These are phyloP conservation scores for Oxytropis ochrocephala DNA, from an alignment of 306 rosid species.

Conservation along the genomic window DNA sequence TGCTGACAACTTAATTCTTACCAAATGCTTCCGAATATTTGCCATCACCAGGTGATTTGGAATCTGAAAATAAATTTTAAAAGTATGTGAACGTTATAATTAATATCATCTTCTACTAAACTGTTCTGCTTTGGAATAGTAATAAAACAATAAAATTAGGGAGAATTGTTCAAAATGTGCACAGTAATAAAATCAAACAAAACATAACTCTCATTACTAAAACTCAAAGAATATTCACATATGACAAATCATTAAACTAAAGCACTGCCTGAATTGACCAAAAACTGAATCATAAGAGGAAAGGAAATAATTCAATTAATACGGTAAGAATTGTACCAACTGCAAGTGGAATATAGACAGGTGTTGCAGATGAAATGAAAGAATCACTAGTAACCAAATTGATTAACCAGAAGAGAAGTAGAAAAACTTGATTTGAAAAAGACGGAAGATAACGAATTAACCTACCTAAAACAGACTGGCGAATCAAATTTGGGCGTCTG, in stretches of 20 bases:
- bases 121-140: neutral
- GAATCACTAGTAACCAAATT: neutral
- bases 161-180: neutral
- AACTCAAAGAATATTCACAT: neutral
- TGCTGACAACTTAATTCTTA: constrained; percentile 36
- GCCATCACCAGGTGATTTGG: constrained; percentile 64
- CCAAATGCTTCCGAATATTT: constrained; percentile 85
- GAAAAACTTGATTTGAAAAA: constrained; percentile 1
- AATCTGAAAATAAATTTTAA: constrained; percentile 57
- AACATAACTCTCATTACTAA: neutral
- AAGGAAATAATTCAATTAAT: neutral
- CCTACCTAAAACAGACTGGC: constrained; percentile 57
- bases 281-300: constrained; percentile 3
- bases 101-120: constrained; percentile 1
- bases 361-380: constrained; percentile 1
- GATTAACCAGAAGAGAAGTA: neutral
- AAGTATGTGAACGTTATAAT: constrained; percentile 1
- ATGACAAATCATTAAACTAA: neutral
- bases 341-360: neutral
- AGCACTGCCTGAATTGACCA: neutral
- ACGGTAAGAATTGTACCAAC: neutral
- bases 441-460: neutral
- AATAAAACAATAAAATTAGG: neutral
- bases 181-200: constrained; percentile 2
- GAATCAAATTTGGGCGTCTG: constrained; percentile 58